Base-by-base conservation (phyloP, 805 yeast species). In the Clavispora phyllophila region DNA sequence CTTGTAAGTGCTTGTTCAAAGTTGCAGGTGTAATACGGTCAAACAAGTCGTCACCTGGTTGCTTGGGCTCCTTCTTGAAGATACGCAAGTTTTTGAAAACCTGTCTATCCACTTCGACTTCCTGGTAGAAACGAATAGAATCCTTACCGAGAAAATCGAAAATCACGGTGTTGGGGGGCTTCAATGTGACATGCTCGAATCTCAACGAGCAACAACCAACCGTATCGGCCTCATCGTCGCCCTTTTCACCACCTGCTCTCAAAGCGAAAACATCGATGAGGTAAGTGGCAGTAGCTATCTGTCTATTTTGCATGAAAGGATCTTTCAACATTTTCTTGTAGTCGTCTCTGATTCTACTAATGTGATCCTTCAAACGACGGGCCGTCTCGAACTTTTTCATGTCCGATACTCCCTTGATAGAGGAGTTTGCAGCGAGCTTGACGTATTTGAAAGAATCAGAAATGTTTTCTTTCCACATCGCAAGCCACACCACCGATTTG, bases 231-330 rank as follows among this genome's bases (percentile, higher is more conserved):
- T 90, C 97, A 53, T 91, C 98, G 3, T 91, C 98, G 9, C 91
- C 84, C 62, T 91, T 91, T 63, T 91, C 97, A 55, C 97, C 96
- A 61, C 97, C 97, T 1, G 97, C 97, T 83, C 98, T 86, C 50
- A 91, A 74, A 0, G 98, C 98, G 57, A 91, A 82, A 3, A 84
- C 81, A 68, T 91, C 98, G 57, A 91, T 90, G 37, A 91, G 73
- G 63, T 91, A 91, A 37, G 91, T 87, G 3, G 96, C 96, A 1
- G 93, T 87, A 5, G 97, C 97, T 56, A 89, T 78, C 66, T 91
- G 98, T 49, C 98, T 76, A 42, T 85, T 87, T 40, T 79, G 75
- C 96, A 87, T 91, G 28, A 84, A 61, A 48, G 78, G 79, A 50
- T 85, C 83, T 54, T 83, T 85, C 47, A 91, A 66, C 62, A 82